Conservation (phyloP, 1,139 yeast species). For the Yamadazyma triangularis region DNA sequence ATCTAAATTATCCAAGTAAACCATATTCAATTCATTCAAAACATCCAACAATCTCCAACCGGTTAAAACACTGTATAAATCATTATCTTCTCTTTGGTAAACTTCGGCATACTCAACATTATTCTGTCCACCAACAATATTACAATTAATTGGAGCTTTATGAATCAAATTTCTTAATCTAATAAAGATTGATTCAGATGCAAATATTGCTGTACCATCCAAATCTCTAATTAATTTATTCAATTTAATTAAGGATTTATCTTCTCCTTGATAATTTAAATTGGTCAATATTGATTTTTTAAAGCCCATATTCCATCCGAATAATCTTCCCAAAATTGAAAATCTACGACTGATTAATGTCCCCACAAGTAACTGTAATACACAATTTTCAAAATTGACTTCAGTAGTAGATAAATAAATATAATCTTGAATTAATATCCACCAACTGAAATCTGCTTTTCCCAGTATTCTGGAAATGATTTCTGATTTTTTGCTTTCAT, state of each 20-base stretch:
- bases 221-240: slow-evolving; percentile 25
- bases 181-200: slow-evolving; percentile 20
- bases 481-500: slow-evolving; percentile 12
- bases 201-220: slow-evolving; percentile 32
- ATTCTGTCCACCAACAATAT: slow-evolving; percentile 24
- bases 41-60: slow-evolving; percentile 39
- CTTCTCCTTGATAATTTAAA: slow-evolving; percentile 27
- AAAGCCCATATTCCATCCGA: slow-evolving; percentile 22
- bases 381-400: slow-evolving; percentile 33
- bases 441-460: slow-evolving; percentile 3
- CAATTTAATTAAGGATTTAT: slow-evolving; percentile 19
- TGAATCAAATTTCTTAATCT: slow-evolving; percentile 26
- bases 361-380: slow-evolving; percentile 30
- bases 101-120: slow-evolving; percentile 29
- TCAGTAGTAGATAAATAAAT: slow-evolving; percentile 28
- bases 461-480: slow-evolving; percentile 25
- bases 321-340: slow-evolving; percentile 17
- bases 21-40: slow-evolving; percentile 27
- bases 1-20: slow-evolving; percentile 19
- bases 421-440: slow-evolving; percentile 22
- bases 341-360: slow-evolving; percentile 19
- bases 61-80: slow-evolving; percentile 25
- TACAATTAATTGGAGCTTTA: slow-evolving; percentile 20
- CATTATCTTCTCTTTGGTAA: slow-evolving; percentile 15
- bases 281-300: slow-evolving; percentile 26